These are phyloP conservation scores for Botrytis fragariae DNA, from an alignment of 2,329 filamentous ascomycete genomes.

Conservation along the genomic window DNA sequence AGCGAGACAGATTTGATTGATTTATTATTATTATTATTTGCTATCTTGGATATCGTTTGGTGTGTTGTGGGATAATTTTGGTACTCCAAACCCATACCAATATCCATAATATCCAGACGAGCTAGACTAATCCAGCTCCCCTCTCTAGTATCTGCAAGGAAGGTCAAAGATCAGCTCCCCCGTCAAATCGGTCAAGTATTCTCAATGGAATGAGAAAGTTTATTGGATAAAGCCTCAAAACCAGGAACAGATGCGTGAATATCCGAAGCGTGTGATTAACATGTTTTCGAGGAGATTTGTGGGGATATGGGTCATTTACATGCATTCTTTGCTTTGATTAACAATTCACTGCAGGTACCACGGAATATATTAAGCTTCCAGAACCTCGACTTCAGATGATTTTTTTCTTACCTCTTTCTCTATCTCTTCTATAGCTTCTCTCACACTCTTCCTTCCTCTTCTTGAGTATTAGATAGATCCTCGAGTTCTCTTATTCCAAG, in stretches of 20 bases:
- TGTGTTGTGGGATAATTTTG: not conserved
- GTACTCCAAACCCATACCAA: not conserved
- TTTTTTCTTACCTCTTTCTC: not conserved
- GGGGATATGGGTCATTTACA: not conserved
- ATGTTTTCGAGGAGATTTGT: constrained; percentile 6
- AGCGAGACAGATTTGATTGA: not conserved
- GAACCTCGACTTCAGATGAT: not conserved
- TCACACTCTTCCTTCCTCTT: not conserved
- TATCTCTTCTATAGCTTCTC: constrained; percentile 1
- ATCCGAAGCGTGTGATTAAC: constrained; percentile 13
- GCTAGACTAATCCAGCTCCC: not conserved
- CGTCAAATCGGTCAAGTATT: not conserved
- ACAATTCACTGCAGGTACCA: constrained; percentile 12
- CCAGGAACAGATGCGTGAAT: not conserved
- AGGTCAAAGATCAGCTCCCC: constrained; percentile 7
- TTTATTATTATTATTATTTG: not conserved
- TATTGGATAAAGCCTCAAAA: constrained; percentile 4
- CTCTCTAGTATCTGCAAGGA: constrained; percentile 3
- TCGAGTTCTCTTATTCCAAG: not conserved
- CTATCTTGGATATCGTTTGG: not conserved
- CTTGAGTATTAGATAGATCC: not conserved
- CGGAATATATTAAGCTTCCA: constrained; percentile 14
- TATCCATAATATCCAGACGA: not conserved
- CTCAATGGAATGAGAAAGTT: not conserved
- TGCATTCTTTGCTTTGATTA: not conserved